Evolutionary conservation across 2,329 filamentous ascomycete species (phyloP).

Genomic region (Sordariomycetes sp.): DNA sequence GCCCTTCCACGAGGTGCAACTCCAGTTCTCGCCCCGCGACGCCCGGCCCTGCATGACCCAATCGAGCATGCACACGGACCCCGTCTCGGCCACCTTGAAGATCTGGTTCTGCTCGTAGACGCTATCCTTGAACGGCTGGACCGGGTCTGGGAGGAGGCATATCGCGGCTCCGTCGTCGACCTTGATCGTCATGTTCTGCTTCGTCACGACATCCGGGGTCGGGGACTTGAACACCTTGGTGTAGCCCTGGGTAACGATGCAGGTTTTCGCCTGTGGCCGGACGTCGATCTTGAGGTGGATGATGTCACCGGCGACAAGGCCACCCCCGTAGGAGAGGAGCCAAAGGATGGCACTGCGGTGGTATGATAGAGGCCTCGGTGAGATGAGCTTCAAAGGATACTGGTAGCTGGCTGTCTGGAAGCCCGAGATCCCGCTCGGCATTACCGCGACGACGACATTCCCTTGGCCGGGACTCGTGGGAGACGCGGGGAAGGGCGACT

Average conservation of each 20-base stretch:
- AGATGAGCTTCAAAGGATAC: conserved; percentile 89
- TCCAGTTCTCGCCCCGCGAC: conserved; percentile 83
- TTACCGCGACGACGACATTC: conserved; percentile 56
- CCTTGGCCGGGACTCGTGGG: conserved; percentile 67
- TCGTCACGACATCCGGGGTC: conserved; percentile 37
- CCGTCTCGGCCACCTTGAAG: conserved; percentile 47
- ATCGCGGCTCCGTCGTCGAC: conserved; percentile 39
- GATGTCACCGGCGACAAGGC: conserved; percentile 76
- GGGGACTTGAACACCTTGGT: conserved; percentile 91
- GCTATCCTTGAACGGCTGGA: conserved; percentile 78
- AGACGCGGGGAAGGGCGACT: conserved; percentile 65
- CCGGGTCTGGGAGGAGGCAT: conserved; percentile 74
- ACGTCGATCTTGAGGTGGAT: conserved; percentile 62
- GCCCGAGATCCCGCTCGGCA: conserved; percentile 59
- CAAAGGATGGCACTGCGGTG: conserved; percentile 68
- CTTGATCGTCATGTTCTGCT: conserved; percentile 38
- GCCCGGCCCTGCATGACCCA: conserved; percentile 86
- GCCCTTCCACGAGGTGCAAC: conserved; percentile 64
- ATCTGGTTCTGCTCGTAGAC: conserved; percentile 75
- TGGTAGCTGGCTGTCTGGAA: conserved; percentile 71
- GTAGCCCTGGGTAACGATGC: conserved; percentile 60
- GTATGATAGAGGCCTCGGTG: conserved; percentile 53
- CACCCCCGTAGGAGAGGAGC: conserved; percentile 86
- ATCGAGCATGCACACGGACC: conserved; percentile 70
- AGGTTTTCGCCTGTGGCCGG: conserved; percentile 50